Conservation (phyloP, 257 asterid genomes). For the Schizonepeta tenuifolia region DNA sequence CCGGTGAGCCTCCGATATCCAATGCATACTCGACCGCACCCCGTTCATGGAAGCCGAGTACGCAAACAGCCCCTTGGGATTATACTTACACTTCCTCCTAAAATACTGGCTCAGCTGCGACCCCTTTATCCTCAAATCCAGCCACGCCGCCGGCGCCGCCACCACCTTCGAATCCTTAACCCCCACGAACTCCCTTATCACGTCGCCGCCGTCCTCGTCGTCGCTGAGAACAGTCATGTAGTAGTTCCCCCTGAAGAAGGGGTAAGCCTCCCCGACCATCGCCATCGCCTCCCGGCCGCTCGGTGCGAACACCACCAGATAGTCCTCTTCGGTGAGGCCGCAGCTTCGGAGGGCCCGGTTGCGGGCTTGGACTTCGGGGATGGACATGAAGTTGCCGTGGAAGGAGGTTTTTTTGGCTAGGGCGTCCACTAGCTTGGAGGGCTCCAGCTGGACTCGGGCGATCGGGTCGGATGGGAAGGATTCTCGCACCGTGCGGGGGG, state of each 20-base stretch:
- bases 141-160: conserved; percentile 73
- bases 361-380: conserved; percentile 79
- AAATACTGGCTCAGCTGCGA: conserved; percentile 83
- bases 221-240: conserved; percentile 64
- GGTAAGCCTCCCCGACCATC: conserved; percentile 78
- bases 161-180: conserved; percentile 61
- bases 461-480: conserved; percentile 41
- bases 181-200: conserved; percentile 45
- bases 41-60: conserved; percentile 54
- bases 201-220: conserved; percentile 45
- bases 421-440: conserved; percentile 65
- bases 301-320: conserved; percentile 50
- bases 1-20: conserved; percentile 86
- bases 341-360: conserved; percentile 66
- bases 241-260: conserved; percentile 75
- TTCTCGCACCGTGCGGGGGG: conserved; percentile 42
- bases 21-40: conserved; percentile 69
- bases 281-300: conserved; percentile 56
- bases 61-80: conserved; percentile 72
- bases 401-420: conserved; percentile 54
- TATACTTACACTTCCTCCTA: conserved; percentile 64
- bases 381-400: conserved; percentile 68
- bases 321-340: conserved; percentile 69
- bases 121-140: conserved; percentile 85
- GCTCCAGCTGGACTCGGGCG: conserved; percentile 51